phyloP scores from a whole-genome alignment of 257 asterid genomes.

The Solanum gracilifrons region DNA sequence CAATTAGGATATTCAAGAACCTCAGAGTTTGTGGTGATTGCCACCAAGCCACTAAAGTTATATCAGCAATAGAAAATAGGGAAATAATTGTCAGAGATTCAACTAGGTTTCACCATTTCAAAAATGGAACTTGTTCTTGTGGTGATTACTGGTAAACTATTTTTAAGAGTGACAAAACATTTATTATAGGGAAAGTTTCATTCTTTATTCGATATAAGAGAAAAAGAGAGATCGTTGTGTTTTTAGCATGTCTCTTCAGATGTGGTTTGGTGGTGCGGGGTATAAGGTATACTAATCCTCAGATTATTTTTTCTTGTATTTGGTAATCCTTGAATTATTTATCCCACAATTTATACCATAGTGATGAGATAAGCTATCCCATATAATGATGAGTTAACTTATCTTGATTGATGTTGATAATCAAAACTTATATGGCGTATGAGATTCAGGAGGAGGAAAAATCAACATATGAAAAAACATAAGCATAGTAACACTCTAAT shows the following conservation, averaged over 20 bases:
- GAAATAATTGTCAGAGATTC: constrained; percentile 72
- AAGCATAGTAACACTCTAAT: not conserved
- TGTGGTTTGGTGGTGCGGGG: not conserved
- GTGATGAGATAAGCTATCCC: fast-evolving
- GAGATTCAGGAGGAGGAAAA: not conserved
- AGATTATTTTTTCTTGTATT: too few relatives aligned
- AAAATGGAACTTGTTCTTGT: constrained; percentile 64
- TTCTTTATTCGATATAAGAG: not conserved
- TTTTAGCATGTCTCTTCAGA: not conserved
- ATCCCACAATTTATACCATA: not conserved
- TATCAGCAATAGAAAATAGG: constrained; percentile 46
- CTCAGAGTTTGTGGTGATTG: constrained; percentile 71
- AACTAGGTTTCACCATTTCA: constrained; percentile 66
- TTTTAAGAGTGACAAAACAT: not conserved
- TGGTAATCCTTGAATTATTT: not conserved
- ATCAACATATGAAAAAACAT: not conserved
- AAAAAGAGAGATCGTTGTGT: not conserved
- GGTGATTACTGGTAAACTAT: constrained; percentile 57
- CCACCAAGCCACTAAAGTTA: constrained; percentile 54
- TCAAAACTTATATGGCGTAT: not conserved
- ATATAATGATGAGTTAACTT: not conserved
- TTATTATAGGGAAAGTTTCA: not conserved
- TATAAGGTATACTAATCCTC: not conserved
- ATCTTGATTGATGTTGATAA: not conserved
- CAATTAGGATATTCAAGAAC: constrained; percentile 64